Base-by-base conservation (phyloP, 1,284 basidiomycete species). In the Moesziomyces parantarcticus region DNA sequence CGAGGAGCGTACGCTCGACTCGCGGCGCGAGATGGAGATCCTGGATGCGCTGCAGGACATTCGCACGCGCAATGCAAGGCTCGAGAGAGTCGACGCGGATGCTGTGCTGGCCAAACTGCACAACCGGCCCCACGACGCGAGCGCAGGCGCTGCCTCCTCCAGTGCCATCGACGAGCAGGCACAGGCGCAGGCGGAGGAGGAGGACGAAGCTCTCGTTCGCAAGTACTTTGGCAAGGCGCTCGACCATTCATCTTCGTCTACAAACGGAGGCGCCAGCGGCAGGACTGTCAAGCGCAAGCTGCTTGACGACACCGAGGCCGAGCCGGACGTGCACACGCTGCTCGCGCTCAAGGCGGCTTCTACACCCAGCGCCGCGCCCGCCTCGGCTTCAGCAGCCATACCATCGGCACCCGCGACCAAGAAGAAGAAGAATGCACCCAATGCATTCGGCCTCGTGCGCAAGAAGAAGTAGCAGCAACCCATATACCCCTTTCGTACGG, bases 1-100 rank as follows among this genome's bases (percentile, higher is more conserved):
- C 29, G 97, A 99, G 87, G 92, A 92, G 81, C 89, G 92, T 53
- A 95, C 93, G 48, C 87, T 91, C 50, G 93, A 96, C 84, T 92
- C 92, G 36, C 93, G 96, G 84, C 88, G 95, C 59, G 97, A 99
- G 86, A 99, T 99, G 96, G 97, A 99, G 81, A 92, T 97, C 58
- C 88, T 98, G 75, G 96, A 99, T 84, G 93, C 94, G 23, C 86
- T 99, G 59, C 94, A 97, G 80, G 96, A 98, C 80, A 92, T 99
- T 70, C 88, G 94, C 69, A 92, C 92, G 8, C 88, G 93, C 40
- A 99, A 99, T 84, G 94, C 97, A 1, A 88, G 95, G 47, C 89
- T 94, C 63, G 96, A 98, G 81, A 87, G 92, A 26, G 78, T 81
- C 22, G 78, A 82, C 46, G 52, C 77, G 2, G 81, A 82, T 26